A percentile compares a stretch with the other conserved stretches of the same genome.
These are phyloP conservation scores for Brassica rapa DNA, from an alignment of 345 rosid species.

Conservation along the genomic window DNA sequence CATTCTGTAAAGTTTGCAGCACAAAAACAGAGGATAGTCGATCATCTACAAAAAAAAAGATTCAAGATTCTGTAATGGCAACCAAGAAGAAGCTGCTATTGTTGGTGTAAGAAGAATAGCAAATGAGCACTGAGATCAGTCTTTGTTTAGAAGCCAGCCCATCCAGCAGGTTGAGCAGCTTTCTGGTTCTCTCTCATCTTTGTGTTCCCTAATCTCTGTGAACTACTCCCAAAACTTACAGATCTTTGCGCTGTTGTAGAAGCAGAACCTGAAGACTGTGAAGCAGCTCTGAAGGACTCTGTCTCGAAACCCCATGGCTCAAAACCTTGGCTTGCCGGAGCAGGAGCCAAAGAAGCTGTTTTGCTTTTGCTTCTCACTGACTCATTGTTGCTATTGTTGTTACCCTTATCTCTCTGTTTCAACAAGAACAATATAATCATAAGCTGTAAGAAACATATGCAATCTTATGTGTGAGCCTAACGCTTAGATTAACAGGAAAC, in stretches of 20 bases:
- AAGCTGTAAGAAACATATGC: constrained; percentile 8
- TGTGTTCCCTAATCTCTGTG: constrained; percentile 48
- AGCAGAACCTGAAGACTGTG: constrained; percentile 45
- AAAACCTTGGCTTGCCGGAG: constrained; percentile 48
- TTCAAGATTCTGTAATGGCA: too few relatives aligned
- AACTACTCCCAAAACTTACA: constrained; percentile 52
- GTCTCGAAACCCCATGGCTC: constrained; percentile 86
- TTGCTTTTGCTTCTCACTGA: constrained; percentile 61
- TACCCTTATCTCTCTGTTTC: constrained; percentile 49
- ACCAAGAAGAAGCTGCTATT: too few relatives aligned
- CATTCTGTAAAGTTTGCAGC: too few relatives aligned
- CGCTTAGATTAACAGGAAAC: background rate
- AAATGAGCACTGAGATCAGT: background rate
- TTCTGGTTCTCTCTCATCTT: constrained; percentile 54
- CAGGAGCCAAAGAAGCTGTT: constrained; percentile 48
- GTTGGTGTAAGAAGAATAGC: background rate
- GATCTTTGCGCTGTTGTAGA: constrained; percentile 31
- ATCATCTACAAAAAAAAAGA: too few relatives aligned
- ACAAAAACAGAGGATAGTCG: too few relatives aligned
- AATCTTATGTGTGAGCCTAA: background rate
- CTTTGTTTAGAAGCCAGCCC: constrained; percentile 72
- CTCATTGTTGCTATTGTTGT: constrained; percentile 43
- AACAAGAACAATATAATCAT: constrained; percentile 23
- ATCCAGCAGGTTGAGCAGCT: constrained; percentile 83
- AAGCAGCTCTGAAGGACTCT: constrained; percentile 64